Base-by-base conservation (phyloP, 495 filamentous ascomycete species). In the Pyronema omphalodes region DNA sequence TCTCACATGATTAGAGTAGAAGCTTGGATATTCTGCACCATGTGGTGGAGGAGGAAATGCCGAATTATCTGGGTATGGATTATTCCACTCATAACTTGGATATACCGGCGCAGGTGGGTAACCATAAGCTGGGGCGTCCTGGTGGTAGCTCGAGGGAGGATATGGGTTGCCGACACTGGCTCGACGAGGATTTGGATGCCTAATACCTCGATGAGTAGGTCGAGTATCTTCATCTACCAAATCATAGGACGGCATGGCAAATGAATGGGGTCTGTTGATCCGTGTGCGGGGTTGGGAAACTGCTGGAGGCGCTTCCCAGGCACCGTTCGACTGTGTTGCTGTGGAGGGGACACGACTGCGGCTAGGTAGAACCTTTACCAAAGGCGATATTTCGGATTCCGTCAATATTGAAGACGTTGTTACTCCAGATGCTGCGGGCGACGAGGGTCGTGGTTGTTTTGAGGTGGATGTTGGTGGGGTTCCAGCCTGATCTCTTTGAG, bases 21-120 rank as follows among this genome's bases (percentile, higher is more conserved):
- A 6, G 18, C 40, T 47, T 8, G 59, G 57, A 48, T 55, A 60
- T 7, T 57, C 55, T 17, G 49, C 17, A 14, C 51, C 51, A 41
- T 43, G 59, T 17, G 47, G 52, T 12, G 54, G 54, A 9, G 50
- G 55, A 29, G 44, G 29, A 50, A 35, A 50, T 5, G 19, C 47
- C 12, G 19, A 7, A 36, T 11, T 12, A 15, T 23, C 19, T 35
- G 11, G 6, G 29, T 50, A 50, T 12, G 19, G 11, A 11, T 50
- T 34, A 34, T 50, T 1, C 47, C 12, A 19, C 12, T 50, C 47
- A 36, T 50, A 50, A 8, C 11, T 12, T 8, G 47, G 47, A 36
- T 50, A 50, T 19, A 9, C 11, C 17, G 44, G 44, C n/a, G 44
- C 14, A 47, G 44, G 44, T 23, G 44, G 44, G 44, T 47, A 47